These are phyloP conservation scores for Chytridiales sp. DNA, from an alignment of 371 early-diverging fungal genomes.

Conservation along the genomic window DNA sequence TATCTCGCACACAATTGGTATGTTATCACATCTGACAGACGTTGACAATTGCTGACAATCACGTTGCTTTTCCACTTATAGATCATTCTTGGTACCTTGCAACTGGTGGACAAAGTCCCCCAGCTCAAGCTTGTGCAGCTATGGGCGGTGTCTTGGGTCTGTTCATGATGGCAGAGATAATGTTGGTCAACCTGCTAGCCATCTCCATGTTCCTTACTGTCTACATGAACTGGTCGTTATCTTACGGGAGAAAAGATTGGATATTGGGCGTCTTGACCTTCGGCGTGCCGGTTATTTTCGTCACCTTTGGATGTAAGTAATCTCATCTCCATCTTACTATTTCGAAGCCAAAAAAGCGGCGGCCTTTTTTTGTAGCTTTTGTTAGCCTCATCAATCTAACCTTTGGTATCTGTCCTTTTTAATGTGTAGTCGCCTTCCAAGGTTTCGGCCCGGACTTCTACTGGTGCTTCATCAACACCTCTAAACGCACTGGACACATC, in stretches of 20 bases:
- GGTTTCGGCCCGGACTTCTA: constrained; percentile 9
- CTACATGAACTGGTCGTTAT: constrained; percentile 3
- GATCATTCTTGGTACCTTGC: too few relatives aligned
- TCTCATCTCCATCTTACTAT: not conserved
- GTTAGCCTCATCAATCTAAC: not conserved
- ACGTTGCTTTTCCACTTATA: too few relatives aligned
- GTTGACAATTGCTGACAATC: too few relatives aligned
- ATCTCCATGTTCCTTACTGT: constrained; percentile 9
- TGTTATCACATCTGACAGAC: too few relatives aligned
- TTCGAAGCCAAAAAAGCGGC: not conserved
- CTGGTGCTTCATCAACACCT: constrained; percentile 13
- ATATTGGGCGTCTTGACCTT: constrained; percentile 3
- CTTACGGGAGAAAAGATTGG: constrained; percentile 10
- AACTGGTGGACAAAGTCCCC: not conserved
- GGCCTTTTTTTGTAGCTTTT: not conserved
- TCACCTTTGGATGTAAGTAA: not conserved
- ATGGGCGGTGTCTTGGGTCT: not conserved
- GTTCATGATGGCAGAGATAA: constrained; percentile 7
- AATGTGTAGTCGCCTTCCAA: not conserved
- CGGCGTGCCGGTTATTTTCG: constrained; percentile 3
- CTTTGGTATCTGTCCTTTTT: not conserved
- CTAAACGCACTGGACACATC: not conserved
- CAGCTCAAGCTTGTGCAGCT: not conserved
- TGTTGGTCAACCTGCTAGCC: constrained; percentile 10
- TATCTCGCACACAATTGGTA: constrained; percentile 4